phyloP scores from a whole-genome alignment of 495 filamentous ascomycete species.

The Aspergillus sclerotioniger region DNA sequence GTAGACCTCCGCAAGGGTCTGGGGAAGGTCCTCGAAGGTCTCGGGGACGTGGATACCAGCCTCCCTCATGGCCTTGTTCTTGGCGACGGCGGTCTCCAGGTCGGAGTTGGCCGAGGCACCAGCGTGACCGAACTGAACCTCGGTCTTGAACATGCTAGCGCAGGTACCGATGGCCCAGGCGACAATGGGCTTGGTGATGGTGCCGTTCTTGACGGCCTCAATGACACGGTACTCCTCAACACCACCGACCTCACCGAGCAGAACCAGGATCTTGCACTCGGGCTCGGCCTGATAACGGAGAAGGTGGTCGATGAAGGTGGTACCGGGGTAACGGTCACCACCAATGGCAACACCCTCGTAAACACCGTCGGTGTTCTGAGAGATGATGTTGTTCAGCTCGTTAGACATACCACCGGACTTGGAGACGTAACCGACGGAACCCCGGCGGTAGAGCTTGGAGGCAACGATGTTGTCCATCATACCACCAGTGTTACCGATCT shows the following conservation, averaged over 20 bases:
- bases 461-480: slow-evolving; percentile 99
- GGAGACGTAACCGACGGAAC: slow-evolving; percentile 98
- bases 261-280: slow-evolving; percentile 91
- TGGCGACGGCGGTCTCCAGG: slow-evolving; percentile 91
- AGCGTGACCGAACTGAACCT: slow-evolving; percentile 99
- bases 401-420: slow-evolving; percentile 99
- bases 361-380: slow-evolving; percentile 92
- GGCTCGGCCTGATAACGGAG: slow-evolving; percentile 93
- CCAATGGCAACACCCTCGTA: slow-evolving; percentile 99
- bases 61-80: slow-evolving; percentile 95
- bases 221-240: slow-evolving; percentile 99
- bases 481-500: slow-evolving; percentile 99
- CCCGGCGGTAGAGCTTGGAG: slow-evolving; percentile 99
- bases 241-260: slow-evolving; percentile 98
- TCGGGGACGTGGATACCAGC: slow-evolving; percentile 92
- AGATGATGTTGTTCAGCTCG: slow-evolving; percentile 99
- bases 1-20: slow-evolving; percentile 73
- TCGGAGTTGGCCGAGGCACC: slow-evolving; percentile 98
- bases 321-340: slow-evolving; percentile 97
- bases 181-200: slow-evolving; percentile 96
- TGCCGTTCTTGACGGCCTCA: slow-evolving; percentile 90
- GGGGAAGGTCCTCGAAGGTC: slow-evolving; percentile 94
- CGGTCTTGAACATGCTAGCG: slow-evolving; percentile 99
- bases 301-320: slow-evolving; percentile 98
- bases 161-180: slow-evolving; percentile 99